A percentile compares a stretch with the other conserved stretches of the same genome.
These are phyloP conservation scores for Lachancea fermentati DNA, from an alignment of 805 yeast genomes.

Conservation along the genomic window DNA sequence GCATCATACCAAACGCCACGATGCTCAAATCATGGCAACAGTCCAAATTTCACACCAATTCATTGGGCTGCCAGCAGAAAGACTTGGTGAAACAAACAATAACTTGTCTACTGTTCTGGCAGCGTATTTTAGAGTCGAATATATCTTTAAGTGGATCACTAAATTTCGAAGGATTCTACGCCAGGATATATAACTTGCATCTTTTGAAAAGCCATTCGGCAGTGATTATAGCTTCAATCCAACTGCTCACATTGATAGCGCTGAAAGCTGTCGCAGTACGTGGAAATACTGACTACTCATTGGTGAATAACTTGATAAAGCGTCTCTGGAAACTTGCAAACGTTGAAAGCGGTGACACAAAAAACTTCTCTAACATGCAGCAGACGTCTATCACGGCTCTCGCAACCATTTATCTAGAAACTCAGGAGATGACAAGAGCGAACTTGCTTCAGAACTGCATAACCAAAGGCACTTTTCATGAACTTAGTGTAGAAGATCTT, in stretches of 20 bases:
- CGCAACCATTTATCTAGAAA: slow-evolving; percentile 19
- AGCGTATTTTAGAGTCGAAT: slow-evolving; percentile 22
- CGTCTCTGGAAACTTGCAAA: slow-evolving; percentile 12
- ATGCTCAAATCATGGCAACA: slow-evolving; percentile 9
- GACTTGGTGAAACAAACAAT: slow-evolving; percentile 17
- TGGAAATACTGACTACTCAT: slow-evolving; percentile 3
- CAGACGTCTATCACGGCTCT: slow-evolving; percentile 15
- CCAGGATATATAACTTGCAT: slow-evolving; percentile 24
- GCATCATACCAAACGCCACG: slow-evolving; percentile 19
- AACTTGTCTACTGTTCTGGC: slow-evolving; percentile 21
- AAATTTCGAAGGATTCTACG: slow-evolving; percentile 22
- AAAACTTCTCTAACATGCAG: slow-evolving; percentile 5
- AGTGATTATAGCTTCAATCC: slow-evolving; percentile 12
- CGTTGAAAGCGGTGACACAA: background rate
- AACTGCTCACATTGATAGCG: slow-evolving; percentile 15
- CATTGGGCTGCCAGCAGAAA: slow-evolving; percentile 9
- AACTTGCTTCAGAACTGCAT: background rate
- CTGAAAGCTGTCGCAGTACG: slow-evolving; percentile 3
- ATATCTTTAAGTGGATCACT: slow-evolving; percentile 12
- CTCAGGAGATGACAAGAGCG: slow-evolving; percentile 6
- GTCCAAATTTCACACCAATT: slow-evolving; percentile 1
- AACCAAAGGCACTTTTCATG: background rate
- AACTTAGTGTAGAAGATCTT: background rate
- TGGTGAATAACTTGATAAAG: slow-evolving; percentile 15
- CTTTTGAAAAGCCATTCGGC: slow-evolving; percentile 12